Conservation (phyloP, 129 eudicot genomes). For the Logfia minima region DNA sequence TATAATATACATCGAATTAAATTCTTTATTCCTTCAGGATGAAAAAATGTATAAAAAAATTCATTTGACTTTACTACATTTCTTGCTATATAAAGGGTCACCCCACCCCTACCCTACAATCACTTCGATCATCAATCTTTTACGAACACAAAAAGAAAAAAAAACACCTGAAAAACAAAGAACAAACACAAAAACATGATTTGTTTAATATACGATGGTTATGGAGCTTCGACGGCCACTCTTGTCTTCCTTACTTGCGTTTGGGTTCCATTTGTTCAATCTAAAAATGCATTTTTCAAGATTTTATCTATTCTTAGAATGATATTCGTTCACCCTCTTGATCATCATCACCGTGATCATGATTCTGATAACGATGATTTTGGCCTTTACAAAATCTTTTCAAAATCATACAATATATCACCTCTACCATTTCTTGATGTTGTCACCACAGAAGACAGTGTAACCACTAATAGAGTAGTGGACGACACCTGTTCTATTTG, state of each 20-base stretch:
- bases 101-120: slow-evolving; percentile 1
- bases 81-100: slow-evolving; percentile 29
- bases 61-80: slow-evolving; percentile 17
- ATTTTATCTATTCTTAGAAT: not conserved
- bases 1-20: slow-evolving; percentile 11
- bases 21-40: slow-evolving; percentile 18
- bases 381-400: slow-evolving; percentile 11
- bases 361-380: not conserved
- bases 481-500: slow-evolving; percentile 59
- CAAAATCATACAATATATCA: slow-evolving; percentile 19
- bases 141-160: slow-evolving; percentile 15
- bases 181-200: slow-evolving; percentile 28
- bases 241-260: slow-evolving; percentile 50
- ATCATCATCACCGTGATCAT: not conserved
- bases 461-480: not conserved
- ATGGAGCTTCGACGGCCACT: slow-evolving; percentile 46
- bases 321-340: not conserved
- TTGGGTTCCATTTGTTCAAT: slow-evolving; percentile 45
- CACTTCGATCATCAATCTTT: slow-evolving; percentile 15
- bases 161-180: slow-evolving; percentile 21
- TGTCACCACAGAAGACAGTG: slow-evolving; percentile 4
- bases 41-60: slow-evolving; percentile 4
- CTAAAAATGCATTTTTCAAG: slow-evolving; percentile 21
- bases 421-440: slow-evolving; percentile 36
- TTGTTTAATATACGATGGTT: slow-evolving; percentile 41